Evolutionary conservation across 805 yeast genomes (phyloP).

Genomic region (Starmerella floricola): DNA sequence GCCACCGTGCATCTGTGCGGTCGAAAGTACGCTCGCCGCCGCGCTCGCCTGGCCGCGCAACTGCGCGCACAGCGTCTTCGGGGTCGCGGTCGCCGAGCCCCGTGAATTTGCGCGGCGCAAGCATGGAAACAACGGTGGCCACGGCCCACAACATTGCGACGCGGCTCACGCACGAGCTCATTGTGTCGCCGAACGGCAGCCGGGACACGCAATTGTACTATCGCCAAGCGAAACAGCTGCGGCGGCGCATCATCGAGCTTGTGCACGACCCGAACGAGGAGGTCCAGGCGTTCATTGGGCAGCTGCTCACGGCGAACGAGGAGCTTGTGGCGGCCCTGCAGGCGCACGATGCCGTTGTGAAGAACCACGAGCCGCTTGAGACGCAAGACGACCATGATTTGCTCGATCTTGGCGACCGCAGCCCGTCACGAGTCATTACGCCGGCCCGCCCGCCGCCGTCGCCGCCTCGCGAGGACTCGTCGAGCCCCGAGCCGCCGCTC

Average conservation of each 20-base stretch:
- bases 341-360: conserved; percentile 42
- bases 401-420: conserved; percentile 28
- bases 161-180: conserved; percentile 48
- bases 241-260: conserved; percentile 69
- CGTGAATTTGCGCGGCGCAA: conserved; percentile 20
- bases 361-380: conserved; percentile 6
- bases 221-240: conserved; percentile 56
- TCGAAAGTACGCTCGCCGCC: neutral
- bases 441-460: conserved; percentile 26
- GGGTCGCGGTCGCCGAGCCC: conserved; percentile 19
- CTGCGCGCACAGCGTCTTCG: neutral
- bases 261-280: conserved; percentile 76
- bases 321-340: conserved; percentile 66
- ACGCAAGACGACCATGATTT: conserved; percentile 29
- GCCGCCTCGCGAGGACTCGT: conserved; percentile 7
- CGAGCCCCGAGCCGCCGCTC: conserved; percentile 12
- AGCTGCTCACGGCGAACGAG: conserved; percentile 79
- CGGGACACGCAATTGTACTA: conserved; percentile 51
- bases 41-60: neutral
- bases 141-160: conserved; percentile 59
- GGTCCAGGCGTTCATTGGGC: conserved; percentile 59
- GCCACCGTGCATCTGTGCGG: neutral
- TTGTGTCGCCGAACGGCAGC: conserved; percentile 39
- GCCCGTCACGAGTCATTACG: conserved; percentile 34
- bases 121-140: conserved; percentile 21